A percentile compares a stretch with the other conserved stretches of the same genome.
Conservation (phyloP, 208 protist genomes). For the Blastocrithidia nonstop region DNA sequence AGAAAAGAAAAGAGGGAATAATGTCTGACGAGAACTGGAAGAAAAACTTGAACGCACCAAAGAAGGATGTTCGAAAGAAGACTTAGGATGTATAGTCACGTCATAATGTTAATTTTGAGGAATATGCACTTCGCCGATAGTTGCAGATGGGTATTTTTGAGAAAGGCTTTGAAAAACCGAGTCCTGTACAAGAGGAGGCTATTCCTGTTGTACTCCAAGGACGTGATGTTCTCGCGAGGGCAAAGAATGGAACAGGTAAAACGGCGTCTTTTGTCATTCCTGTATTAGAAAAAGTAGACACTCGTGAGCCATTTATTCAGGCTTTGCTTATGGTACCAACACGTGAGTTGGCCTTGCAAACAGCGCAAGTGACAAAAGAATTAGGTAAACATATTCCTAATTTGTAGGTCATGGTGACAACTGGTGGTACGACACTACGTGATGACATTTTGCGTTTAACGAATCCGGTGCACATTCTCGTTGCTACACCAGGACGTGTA, state of each 20-base stretch:
- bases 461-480: constrained; percentile 95
- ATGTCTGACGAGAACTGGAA: constrained; percentile 83
- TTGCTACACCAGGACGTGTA: constrained; percentile 97
- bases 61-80: constrained; percentile 79
- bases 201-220: constrained; percentile 95
- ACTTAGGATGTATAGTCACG: constrained; percentile 96
- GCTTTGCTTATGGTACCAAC: constrained; percentile 97
- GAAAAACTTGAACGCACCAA: constrained; percentile 41
- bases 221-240: constrained; percentile 94
- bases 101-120: constrained; percentile 97
- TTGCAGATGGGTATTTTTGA: constrained; percentile 99
- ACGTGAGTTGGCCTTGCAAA: constrained; percentile 97
- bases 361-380: constrained; percentile 96
- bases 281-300: constrained; percentile 93
- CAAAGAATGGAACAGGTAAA: constrained; percentile 99
- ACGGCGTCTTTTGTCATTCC: constrained; percentile 98
- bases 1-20: no score
- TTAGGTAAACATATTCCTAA: constrained; percentile 94
- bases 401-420: constrained; percentile 94
- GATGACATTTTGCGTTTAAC: constrained; percentile 98
- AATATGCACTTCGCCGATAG: constrained; percentile 96
- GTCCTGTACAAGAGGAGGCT: constrained; percentile 96
- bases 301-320: constrained; percentile 88
- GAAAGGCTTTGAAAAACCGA: constrained; percentile 97
- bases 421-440: constrained; percentile 93